Percentiles rank a stretch among this genome's conserved stretches.
Conservation (phyloP, 2,329 filamentous ascomycete species). For the Polychaeton citri region DNA sequence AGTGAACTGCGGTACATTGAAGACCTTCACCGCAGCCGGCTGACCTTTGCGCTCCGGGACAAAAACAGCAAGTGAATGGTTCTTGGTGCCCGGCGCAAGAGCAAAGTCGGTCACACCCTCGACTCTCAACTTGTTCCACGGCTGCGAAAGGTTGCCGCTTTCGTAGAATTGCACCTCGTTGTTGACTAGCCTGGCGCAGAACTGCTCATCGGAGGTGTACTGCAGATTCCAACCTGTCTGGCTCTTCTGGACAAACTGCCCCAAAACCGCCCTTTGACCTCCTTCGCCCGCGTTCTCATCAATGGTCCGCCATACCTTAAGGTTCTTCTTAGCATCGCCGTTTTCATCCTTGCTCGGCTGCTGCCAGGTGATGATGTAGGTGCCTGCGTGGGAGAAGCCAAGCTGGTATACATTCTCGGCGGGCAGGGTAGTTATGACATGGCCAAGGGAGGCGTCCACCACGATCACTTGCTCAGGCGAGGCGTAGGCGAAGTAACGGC, state of each 20-base stretch:
- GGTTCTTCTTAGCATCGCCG: slow-evolving; percentile 86
- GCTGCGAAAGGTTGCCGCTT: slow-evolving; percentile 67
- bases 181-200: slow-evolving; percentile 83
- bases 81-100: slow-evolving; percentile 76
- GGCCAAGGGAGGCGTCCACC: slow-evolving; percentile 65
- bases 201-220: slow-evolving; percentile 86
- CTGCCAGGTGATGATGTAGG: slow-evolving; percentile 94
- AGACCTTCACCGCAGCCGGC: slow-evolving; percentile 88
- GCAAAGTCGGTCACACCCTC: slow-evolving; percentile 87
- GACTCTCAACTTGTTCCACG: slow-evolving; percentile 90
- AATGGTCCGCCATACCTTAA: slow-evolving; percentile 87
- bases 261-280: slow-evolving; percentile 59
- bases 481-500: slow-evolving; percentile 92
- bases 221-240: slow-evolving; percentile 95
- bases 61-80: slow-evolving; percentile 87
- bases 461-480: slow-evolving; percentile 76
- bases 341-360: slow-evolving; percentile 82
- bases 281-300: slow-evolving; percentile 49
- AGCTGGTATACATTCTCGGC: slow-evolving; percentile 84
- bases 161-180: slow-evolving; percentile 98
- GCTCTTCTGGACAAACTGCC: slow-evolving; percentile 87
- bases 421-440: slow-evolving; percentile 59
- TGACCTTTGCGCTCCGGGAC: slow-evolving; percentile 87
- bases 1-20: slow-evolving; percentile 77
- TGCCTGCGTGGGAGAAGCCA: slow-evolving; percentile 83